These are phyloP conservation scores for Caloboletus firmus DNA, from an alignment of 1,284 basidiomycete species.

Conservation along the genomic window DNA sequence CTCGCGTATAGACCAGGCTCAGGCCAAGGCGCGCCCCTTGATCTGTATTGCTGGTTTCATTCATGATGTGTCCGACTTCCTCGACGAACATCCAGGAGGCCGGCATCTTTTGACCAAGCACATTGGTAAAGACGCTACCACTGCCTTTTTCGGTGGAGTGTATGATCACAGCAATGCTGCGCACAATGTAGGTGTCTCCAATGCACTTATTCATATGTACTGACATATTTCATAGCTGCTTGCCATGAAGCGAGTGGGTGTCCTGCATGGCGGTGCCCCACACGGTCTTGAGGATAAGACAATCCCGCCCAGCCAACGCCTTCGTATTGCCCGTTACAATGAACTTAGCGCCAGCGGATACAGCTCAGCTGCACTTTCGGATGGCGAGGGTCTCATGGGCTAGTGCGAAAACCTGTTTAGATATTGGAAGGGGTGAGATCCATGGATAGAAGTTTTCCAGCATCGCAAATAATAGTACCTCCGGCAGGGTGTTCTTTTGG, in stretches of 20 bases:
- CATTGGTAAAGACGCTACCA: constrained; percentile 83
- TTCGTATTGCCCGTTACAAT: constrained; percentile 65
- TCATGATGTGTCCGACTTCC: constrained; percentile 84
- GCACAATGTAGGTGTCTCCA: constrained; percentile 59
- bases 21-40: constrained; percentile 73
- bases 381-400: constrained; percentile 37
- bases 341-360: constrained; percentile 49
- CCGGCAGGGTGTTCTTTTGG: background rate
- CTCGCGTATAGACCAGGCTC: constrained; percentile 60
- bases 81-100: constrained; percentile 86
- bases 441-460: constrained; percentile 4
- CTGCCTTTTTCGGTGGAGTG: constrained; percentile 92
- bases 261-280: constrained; percentile 74
- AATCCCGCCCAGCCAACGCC: constrained; percentile 66
- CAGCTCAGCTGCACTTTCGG: constrained; percentile 35
- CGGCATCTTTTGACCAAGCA: constrained; percentile 68
- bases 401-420: constrained; percentile 2
- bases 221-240: constrained; percentile 50
- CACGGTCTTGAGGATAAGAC: constrained; percentile 60
- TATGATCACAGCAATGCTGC: constrained; percentile 94
- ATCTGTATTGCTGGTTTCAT: constrained; percentile 89
- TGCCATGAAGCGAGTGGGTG: constrained; percentile 89
- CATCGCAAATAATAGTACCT: constrained; percentile 2
- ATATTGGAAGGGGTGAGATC: background rate
- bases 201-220: background rate